Percentiles rank a stretch among this genome's conserved stretches.
These are phyloP conservation scores for Xylaria scruposa DNA, from an alignment of 495 filamentous ascomycete genomes.

Conservation along the genomic window DNA sequence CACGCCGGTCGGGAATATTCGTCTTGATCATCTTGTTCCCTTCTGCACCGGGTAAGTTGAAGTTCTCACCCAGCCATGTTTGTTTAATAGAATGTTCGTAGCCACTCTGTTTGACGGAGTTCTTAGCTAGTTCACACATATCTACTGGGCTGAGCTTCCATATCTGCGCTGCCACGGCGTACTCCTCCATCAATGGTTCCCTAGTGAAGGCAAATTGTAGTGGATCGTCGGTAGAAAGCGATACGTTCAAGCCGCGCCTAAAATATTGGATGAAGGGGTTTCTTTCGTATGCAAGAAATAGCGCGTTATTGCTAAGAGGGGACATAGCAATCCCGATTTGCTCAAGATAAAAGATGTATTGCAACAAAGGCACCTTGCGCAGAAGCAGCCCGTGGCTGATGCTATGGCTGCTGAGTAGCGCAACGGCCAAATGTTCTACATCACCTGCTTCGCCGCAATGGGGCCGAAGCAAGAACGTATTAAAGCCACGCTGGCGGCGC, in stretches of 20 bases:
- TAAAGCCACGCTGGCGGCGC: slow-evolving; percentile 91
- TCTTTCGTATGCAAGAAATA: slow-evolving; percentile 96
- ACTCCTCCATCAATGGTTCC: slow-evolving; percentile 97
- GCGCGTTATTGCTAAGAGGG: slow-evolving; percentile 93
- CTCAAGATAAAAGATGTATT: slow-evolving; percentile 97
- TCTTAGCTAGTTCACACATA: slow-evolving; percentile 97
- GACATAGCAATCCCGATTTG: slow-evolving; percentile 99
- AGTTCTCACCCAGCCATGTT: slow-evolving; percentile 84
- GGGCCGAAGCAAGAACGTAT: slow-evolving; percentile 90
- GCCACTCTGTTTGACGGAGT: slow-evolving; percentile 92
- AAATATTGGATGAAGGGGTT: slow-evolving; percentile 97
- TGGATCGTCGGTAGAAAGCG: slow-evolving; percentile 94
- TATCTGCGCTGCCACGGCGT: slow-evolving; percentile 96
- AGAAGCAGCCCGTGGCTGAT: slow-evolving; percentile 95
- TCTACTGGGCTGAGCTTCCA: slow-evolving; percentile 97
- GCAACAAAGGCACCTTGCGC: slow-evolving; percentile 90
- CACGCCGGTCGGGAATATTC: slow-evolving; percentile 91
- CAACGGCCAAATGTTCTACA: slow-evolving; percentile 92
- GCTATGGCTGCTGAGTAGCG: slow-evolving; percentile 92
- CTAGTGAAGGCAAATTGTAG: slow-evolving; percentile 99
- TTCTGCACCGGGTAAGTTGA: slow-evolving; percentile 70
- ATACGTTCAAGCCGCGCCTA: slow-evolving; percentile 91
- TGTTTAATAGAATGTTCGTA: slow-evolving; percentile 89
- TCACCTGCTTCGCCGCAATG: slow-evolving; percentile 98
- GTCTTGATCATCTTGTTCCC: slow-evolving; percentile 94